These are phyloP conservation scores for Colletotrichum higginsianum DNA, from an alignment of 2,329 filamentous ascomycete species.

Conservation along the genomic window DNA sequence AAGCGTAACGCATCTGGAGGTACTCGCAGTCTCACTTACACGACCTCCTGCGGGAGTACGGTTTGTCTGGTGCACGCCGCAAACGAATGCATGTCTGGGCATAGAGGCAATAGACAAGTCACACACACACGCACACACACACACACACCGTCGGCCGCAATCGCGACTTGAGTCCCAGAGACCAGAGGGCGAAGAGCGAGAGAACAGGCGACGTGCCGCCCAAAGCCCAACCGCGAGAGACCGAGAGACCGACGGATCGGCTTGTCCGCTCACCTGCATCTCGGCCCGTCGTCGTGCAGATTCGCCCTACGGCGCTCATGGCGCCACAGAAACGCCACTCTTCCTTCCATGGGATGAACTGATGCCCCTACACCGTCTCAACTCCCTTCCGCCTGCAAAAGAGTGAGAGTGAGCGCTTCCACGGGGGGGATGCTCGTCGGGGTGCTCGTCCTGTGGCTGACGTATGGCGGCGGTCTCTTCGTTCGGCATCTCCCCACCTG, in stretches of 20 bases:
- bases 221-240: background rate
- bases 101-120: no score
- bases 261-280: background rate
- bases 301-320: background rate
- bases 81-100: no score
- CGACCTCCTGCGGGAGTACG: no score
- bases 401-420: no score
- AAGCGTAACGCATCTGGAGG: no score
- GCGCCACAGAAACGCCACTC: slow-evolving; percentile 6
- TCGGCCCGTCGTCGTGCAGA: background rate
- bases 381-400: background rate
- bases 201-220: background rate
- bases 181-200: background rate
- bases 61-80: no score
- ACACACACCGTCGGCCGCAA: no score
- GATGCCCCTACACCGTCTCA: background rate
- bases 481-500: slow-evolving; percentile 28
- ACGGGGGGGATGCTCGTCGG: background rate
- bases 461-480: background rate
- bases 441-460: background rate
- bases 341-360: background rate
- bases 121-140: no score
- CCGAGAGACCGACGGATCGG: background rate
- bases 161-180: background rate
- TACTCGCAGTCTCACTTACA: no score